Base-by-base conservation (phyloP, 2,329 filamentous ascomycete species). In the Dothideomycetes sp. region DNA sequence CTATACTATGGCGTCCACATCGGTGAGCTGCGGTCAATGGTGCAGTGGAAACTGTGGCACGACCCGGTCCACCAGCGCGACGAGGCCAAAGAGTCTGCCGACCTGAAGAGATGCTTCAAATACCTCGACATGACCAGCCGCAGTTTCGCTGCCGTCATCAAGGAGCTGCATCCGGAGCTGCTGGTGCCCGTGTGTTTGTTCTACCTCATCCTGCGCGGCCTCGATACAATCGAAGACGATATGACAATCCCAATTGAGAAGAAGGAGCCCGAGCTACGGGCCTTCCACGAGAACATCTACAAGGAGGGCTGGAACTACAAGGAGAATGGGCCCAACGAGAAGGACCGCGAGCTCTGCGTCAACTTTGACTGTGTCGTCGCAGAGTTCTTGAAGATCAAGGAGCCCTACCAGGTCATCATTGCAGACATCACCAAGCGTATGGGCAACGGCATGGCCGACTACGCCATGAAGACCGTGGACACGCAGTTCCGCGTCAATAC, bases 361-460 rank as follows among this genome's bases (percentile, higher is more conserved):
- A 81, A 95, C 64, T 98, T 98, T 59, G 79, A 94, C 59, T 75
- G 81, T 41, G 79, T 98, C 47, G 74, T 94, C 48, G 68, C 73
- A 42, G 89, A 98, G 70, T 84, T 89, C 62, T 85, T 84, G 68
- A 82, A 84, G 63, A 70, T 94, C 62, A 93, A 95, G 69, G 75
- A 79, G 36, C 76, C 75, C 41, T 96, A 98, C 66, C 76, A 74
- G 60, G 75, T 71, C 5, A 88, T 96, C 56, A 91, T 98, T 63
- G 81, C 81, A 63, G 89, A 96, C 52, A 94, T 96, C 56, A 86
- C 87, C 22, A 69, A 79, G 55, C 84, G 86, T 65, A 98, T 98
- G 91, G 89, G 88, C 47, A 88, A 96, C 55, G 91, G 91, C 50
- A 98, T 98, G 91, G 91, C 91, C 19, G 89, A 98, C 64, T 98